Conservation (phyloP, 208 protist genomes). For the Crithidia bombi region DNA sequence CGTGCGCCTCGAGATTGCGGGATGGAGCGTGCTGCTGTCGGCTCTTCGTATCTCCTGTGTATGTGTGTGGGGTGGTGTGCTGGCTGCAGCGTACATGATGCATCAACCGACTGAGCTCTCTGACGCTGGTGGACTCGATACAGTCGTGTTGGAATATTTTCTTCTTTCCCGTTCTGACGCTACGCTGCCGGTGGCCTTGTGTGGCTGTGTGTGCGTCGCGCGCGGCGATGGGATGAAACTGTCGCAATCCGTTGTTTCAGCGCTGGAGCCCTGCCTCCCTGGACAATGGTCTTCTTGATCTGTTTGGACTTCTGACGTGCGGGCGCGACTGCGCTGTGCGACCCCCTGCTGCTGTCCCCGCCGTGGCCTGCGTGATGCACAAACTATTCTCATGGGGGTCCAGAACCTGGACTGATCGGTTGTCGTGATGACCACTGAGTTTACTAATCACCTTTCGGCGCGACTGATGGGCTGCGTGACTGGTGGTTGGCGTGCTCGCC, state of each 20-base stretch:
- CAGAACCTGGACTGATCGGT: conserved; percentile 6
- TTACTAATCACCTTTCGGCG: conserved; percentile 21
- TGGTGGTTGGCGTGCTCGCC: too few relatives aligned
- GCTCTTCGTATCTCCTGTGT: too few relatives aligned
- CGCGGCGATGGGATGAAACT: conserved; percentile 44
- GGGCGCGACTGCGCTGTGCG: not conserved
- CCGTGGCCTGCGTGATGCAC: conserved; percentile 21
- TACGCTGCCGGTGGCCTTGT: not conserved
- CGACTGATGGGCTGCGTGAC: too few relatives aligned
- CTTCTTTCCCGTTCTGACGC: conserved; percentile 35
- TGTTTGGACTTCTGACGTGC: conserved; percentile 47
- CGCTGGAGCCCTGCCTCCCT: conserved; percentile 42
- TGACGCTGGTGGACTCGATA: conserved; percentile 26
- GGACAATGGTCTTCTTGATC: conserved; percentile 40
- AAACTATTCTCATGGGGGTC: conserved; percentile 21
- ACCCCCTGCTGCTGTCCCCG: not conserved
- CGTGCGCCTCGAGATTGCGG: conserved; percentile 34
- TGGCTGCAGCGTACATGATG: conserved; percentile 26
- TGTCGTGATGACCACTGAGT: conserved; percentile 17
- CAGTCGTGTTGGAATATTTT: conserved; percentile 23
- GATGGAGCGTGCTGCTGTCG: too few relatives aligned
- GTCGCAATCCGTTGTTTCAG: conserved; percentile 64
- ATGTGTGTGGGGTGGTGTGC: too few relatives aligned
- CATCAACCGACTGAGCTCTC: conserved; percentile 44
- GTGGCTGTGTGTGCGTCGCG: not conserved